Conservation (phyloP, 306 rosid genomes). For the Prinsepia uniflora region DNA sequence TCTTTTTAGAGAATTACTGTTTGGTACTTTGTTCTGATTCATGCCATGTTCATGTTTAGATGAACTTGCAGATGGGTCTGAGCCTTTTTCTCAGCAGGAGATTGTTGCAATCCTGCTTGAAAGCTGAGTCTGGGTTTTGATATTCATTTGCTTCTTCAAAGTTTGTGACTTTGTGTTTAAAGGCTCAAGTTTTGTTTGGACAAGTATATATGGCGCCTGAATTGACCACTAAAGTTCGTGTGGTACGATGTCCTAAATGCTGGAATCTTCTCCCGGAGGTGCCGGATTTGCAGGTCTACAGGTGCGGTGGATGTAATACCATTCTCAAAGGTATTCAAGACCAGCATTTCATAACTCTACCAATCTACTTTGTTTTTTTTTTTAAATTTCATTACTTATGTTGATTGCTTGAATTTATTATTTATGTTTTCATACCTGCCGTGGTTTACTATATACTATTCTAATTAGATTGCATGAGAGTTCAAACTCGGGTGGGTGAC, state of each 20-base stretch:
- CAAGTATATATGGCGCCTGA: conserved; percentile 41
- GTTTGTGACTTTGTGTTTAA: conserved; percentile 20
- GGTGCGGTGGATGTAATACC: conserved; percentile 81
- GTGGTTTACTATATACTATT: neutral
- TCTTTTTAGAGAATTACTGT: neutral
- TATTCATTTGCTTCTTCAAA: neutral
- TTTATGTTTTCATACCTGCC: too few relatives aligned
- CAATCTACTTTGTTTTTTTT: neutral
- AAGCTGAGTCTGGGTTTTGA: neutral
- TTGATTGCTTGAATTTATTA: too few relatives aligned
- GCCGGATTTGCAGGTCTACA: conserved; percentile 50
- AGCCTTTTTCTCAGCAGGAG: neutral
- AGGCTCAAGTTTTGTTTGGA: conserved; percentile 19
- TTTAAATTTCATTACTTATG: neutral
- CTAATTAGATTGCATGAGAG: neutral
- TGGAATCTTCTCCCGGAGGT: conserved; percentile 53
- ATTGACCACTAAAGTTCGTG: conserved; percentile 46
- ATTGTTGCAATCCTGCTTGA: neutral
- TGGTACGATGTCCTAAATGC: conserved; percentile 84
- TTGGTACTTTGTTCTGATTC: neutral
- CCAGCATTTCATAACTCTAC: neutral
- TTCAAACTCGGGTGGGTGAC: neutral
- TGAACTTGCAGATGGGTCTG: conserved; percentile 33
- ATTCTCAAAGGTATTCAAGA: conserved; percentile 59
- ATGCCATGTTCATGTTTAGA: neutral